Conservation (phyloP, 805 yeast genomes). For the Ogataea henricii region DNA sequence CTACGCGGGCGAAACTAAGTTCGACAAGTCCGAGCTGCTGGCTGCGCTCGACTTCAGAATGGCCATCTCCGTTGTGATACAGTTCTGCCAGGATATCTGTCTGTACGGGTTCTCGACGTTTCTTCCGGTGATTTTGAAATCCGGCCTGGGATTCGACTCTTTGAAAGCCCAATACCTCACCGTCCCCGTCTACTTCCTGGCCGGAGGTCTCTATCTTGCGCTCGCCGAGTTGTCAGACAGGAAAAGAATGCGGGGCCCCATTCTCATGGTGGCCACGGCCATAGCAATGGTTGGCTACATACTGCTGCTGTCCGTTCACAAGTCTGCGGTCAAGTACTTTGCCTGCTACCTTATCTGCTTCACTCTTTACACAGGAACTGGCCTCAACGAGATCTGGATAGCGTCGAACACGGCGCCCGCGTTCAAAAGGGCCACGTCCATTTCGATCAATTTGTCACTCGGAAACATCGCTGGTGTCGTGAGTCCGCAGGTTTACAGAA, state of each 20-base stretch:
- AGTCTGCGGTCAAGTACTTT: slow-evolving; percentile 19
- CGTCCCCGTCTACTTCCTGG: slow-evolving; percentile 40
- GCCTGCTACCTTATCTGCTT: slow-evolving; percentile 39
- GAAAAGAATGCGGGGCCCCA: slow-evolving; percentile 33
- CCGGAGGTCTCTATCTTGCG: slow-evolving; percentile 32
- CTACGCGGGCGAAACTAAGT: slow-evolving; percentile 10
- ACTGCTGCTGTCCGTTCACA: slow-evolving; percentile 34
- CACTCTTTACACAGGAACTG: slow-evolving; percentile 35
- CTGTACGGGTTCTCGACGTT: slow-evolving; percentile 46
- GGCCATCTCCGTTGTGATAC: slow-evolving; percentile 38
- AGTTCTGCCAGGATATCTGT: slow-evolving; percentile 46
- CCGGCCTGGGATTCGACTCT: slow-evolving; percentile 34
- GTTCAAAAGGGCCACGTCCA: slow-evolving; percentile 44
- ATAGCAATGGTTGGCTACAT: slow-evolving; percentile 35
- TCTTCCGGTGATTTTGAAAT: slow-evolving; percentile 40
- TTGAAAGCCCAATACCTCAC: slow-evolving; percentile 42
- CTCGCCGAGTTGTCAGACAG: slow-evolving; percentile 32
- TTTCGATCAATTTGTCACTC: slow-evolving; percentile 44
- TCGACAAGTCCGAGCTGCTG: slow-evolving; percentile 16
- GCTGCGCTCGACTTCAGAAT: slow-evolving; percentile 42
- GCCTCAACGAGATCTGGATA: slow-evolving; percentile 45
- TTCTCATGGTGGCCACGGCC: slow-evolving; percentile 29
- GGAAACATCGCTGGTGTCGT: slow-evolving; percentile 49
- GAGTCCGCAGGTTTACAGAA: slow-evolving; percentile 45
- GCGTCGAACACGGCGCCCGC: slow-evolving; percentile 43